Percentiles rank a stretch among this genome's conserved stretches.
These are phyloP conservation scores for Cercospora sp. DNA, from an alignment of 2,329 filamentous ascomycete species.

Conservation along the genomic window DNA sequence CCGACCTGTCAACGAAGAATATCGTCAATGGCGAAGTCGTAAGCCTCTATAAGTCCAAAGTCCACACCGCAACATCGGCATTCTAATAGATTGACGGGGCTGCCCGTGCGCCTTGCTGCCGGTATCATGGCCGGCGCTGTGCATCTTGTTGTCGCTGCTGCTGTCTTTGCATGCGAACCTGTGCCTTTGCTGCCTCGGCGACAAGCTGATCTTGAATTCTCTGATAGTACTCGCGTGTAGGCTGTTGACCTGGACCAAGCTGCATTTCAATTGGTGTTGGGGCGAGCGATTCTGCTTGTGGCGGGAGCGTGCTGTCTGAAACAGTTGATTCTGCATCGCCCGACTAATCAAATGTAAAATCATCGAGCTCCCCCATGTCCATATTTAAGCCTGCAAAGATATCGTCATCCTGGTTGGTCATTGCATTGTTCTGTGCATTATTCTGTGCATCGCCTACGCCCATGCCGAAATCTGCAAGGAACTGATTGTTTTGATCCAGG, in stretches of 20 bases:
- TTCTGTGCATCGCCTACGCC: constrained; percentile 28
- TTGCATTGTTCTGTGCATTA: constrained; percentile 28
- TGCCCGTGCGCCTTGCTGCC: background rate
- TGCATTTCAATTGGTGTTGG: background rate
- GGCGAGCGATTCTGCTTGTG: background rate
- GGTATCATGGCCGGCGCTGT: background rate
- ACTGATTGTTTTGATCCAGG: constrained; percentile 22
- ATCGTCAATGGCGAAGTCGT: background rate
- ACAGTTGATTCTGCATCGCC: background rate
- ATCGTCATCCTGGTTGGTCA: constrained; percentile 42
- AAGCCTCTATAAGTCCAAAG: background rate
- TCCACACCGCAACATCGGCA: background rate
- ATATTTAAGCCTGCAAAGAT: constrained; percentile 49
- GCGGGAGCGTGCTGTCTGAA: background rate
- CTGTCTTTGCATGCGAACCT: background rate
- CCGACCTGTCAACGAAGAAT: background rate
- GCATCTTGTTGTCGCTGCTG: background rate
- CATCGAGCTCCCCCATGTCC: constrained; percentile 35
- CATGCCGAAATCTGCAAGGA: constrained; percentile 21
- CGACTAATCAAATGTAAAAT: constrained; percentile 36
- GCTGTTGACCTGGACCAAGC: background rate
- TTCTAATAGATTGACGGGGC: background rate
- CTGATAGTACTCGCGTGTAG: background rate
- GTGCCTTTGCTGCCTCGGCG: background rate
- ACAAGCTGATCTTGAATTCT: background rate